phyloP scores from a whole-genome alignment of 2,329 filamentous ascomycete genomes.

The Ramularia endophylla region DNA sequence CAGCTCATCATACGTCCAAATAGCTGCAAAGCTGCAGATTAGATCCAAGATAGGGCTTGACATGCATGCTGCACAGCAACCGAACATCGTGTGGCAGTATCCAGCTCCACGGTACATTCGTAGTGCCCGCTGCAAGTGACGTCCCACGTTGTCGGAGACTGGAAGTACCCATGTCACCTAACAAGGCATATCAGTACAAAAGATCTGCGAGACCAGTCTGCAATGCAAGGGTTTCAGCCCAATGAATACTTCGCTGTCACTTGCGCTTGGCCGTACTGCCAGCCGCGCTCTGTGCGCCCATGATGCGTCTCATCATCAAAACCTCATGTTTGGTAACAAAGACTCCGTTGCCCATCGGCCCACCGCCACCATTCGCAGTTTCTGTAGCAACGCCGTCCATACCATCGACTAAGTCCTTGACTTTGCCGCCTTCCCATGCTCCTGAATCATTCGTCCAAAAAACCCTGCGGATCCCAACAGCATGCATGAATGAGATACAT shows the following conservation, averaged over 20 bases:
- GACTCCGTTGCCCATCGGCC: slow-evolving; percentile 30
- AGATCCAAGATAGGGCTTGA: too few relatives aligned
- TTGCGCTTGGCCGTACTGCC: background rate
- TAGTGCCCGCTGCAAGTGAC: too few relatives aligned
- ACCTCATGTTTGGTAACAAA: slow-evolving; percentile 52
- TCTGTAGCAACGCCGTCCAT: slow-evolving; percentile 32
- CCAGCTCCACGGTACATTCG: too few relatives aligned
- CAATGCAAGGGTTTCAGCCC: too few relatives aligned
- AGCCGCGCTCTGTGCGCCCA: slow-evolving; percentile 18
- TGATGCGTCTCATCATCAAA: slow-evolving; percentile 38
- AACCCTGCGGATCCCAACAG: slow-evolving; percentile 47
- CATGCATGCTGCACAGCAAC: too few relatives aligned
- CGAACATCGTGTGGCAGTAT: too few relatives aligned
- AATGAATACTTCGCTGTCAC: background rate
- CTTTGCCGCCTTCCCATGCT: slow-evolving; percentile 47
- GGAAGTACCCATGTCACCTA: too few relatives aligned
- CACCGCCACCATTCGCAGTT: slow-evolving; percentile 17
- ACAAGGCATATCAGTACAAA: too few relatives aligned
- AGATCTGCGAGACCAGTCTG: too few relatives aligned
- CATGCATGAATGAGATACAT: slow-evolving; percentile 48
- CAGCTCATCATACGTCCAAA: too few relatives aligned
- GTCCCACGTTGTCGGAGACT: too few relatives aligned
- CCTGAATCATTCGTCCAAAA: slow-evolving; percentile 49
- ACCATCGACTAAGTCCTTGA: slow-evolving; percentile 44
- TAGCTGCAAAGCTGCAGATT: too few relatives aligned